A percentile compares a stretch with the other conserved stretches of the same genome.
Conservation (phyloP, 179 eudicot genomes). For the Sideroxylon spinosum region DNA sequence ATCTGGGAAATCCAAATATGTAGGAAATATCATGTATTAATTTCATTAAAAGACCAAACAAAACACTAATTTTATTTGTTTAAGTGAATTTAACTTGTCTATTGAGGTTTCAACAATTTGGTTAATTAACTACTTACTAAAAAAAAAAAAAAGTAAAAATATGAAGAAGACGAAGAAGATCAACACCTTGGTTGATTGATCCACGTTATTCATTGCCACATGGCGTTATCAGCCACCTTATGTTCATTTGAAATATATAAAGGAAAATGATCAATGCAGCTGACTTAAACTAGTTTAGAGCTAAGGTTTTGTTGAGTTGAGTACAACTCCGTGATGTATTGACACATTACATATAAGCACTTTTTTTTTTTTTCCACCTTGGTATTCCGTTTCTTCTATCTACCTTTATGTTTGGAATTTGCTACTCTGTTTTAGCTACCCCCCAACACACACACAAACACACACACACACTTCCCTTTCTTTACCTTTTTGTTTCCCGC, state of each 20-base stretch:
- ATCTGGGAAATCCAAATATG: background rate
- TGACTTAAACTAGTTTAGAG: too few relatives aligned
- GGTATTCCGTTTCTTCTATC: background rate
- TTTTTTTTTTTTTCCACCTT: background rate
- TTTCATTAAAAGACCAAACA: background rate
- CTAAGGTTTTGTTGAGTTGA: background rate
- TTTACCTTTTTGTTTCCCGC: background rate
- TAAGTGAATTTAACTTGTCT: background rate
- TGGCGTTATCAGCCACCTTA: too few relatives aligned
- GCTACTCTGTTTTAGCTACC: background rate
- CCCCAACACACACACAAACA: background rate
- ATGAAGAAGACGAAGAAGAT: too few relatives aligned
- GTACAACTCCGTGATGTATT: background rate
- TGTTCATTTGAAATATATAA: too few relatives aligned
- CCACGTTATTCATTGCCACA: too few relatives aligned
- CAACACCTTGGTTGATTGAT: too few relatives aligned
- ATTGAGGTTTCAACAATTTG: background rate
- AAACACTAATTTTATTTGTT: background rate
- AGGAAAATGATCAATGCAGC: too few relatives aligned
- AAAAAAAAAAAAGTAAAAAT: too few relatives aligned
- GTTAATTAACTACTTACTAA: too few relatives aligned
- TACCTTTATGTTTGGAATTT: background rate
- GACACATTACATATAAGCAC: background rate
- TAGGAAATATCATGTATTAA: background rate
- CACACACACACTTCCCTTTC: background rate